Percentiles rank a stretch among this genome's conserved stretches.
These are phyloP conservation scores for Sergeia podlipaevii DNA, from an alignment of 208 protist genomes.

Conservation along the genomic window DNA sequence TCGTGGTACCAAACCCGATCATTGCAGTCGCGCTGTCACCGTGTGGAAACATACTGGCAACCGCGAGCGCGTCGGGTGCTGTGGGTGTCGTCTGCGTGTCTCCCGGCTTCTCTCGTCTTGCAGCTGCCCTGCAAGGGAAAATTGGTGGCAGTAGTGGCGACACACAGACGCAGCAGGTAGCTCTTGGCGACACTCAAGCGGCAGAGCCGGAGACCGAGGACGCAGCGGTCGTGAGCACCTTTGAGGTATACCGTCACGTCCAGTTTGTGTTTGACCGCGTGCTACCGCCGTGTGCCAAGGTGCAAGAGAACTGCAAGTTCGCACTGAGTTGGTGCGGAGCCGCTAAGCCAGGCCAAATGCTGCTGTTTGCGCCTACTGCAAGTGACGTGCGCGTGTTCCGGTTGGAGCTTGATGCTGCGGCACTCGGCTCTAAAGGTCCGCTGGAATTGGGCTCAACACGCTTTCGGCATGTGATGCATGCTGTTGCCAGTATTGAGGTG, in stretches of 20 bases:
- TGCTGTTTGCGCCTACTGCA: slow-evolving; percentile 46
- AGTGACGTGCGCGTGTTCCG: slow-evolving; percentile 40
- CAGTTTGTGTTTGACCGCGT: slow-evolving; percentile 28
- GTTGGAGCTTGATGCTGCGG: no score
- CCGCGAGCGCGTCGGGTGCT: slow-evolving; percentile 53
- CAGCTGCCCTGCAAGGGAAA: neutral
- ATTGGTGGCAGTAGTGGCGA: neutral
- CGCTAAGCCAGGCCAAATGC: slow-evolving; percentile 17
- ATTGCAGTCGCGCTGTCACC: slow-evolving; percentile 59
- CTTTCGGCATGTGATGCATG: no score
- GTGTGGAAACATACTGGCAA: slow-evolving; percentile 55
- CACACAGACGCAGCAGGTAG: slow-evolving; percentile 1
- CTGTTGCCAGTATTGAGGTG: no score
- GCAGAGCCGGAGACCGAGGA: neutral
- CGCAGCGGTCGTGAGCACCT: no score
- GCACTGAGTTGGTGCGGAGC: slow-evolving; percentile 54
- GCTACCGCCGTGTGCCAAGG: slow-evolving; percentile 34
- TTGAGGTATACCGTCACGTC: slow-evolving; percentile 5
- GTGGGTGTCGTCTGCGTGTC: slow-evolving; percentile 37
- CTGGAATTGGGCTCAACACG: no score
- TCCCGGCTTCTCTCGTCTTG: neutral
- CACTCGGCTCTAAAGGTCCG: no score
- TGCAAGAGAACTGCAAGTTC: slow-evolving; percentile 40
- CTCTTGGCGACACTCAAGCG: neutral
- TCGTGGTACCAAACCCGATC: slow-evolving; percentile 63